phyloP scores from a whole-genome alignment of 2,329 filamentous ascomycete species.

The Exophiala alcalophila region DNA sequence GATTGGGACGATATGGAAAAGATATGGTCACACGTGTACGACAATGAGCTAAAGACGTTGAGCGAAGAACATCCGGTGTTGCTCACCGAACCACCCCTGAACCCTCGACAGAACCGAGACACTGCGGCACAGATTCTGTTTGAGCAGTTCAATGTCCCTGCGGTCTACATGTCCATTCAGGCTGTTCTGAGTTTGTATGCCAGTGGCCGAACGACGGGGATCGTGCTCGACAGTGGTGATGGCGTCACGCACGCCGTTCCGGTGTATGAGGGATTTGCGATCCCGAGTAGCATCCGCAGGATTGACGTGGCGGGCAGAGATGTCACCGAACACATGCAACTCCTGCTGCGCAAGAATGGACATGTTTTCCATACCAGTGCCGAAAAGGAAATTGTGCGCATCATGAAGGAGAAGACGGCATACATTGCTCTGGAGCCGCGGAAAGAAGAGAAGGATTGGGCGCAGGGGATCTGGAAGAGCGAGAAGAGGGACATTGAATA shows the following conservation, averaged over 20 bases:
- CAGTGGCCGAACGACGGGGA: slow-evolving; percentile 90
- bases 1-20: slow-evolving; percentile 99
- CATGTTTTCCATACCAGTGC: slow-evolving; percentile 96
- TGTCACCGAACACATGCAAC: slow-evolving; percentile 92
- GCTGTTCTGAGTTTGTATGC: slow-evolving; percentile 94
- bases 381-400: slow-evolving; percentile 96
- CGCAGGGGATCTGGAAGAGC: slow-evolving; percentile 62
- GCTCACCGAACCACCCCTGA: slow-evolving; percentile 91
- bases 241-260: slow-evolving; percentile 96
- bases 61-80: slow-evolving; percentile 99
- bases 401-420: slow-evolving; percentile 92
- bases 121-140: slow-evolving; percentile 96
- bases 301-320: slow-evolving; percentile 96
- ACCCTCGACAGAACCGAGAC: slow-evolving; percentile 92
- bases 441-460: slow-evolving; percentile 96
- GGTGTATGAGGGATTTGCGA: slow-evolving; percentile 96
- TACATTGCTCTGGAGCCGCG: slow-evolving; percentile 89
- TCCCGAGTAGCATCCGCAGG: slow-evolving; percentile 88
- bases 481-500: slow-evolving; percentile 83
- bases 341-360: slow-evolving; percentile 83
- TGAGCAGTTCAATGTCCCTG: slow-evolving; percentile 97
- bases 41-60: slow-evolving; percentile 90
- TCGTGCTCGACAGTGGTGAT: slow-evolving; percentile 92
- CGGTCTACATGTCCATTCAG: slow-evolving; percentile 94
- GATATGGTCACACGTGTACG: slow-evolving; percentile 98